phyloP scores from a whole-genome alignment of 2,329 filamentous ascomycete genomes.

The Colletotrichum cereale region DNA sequence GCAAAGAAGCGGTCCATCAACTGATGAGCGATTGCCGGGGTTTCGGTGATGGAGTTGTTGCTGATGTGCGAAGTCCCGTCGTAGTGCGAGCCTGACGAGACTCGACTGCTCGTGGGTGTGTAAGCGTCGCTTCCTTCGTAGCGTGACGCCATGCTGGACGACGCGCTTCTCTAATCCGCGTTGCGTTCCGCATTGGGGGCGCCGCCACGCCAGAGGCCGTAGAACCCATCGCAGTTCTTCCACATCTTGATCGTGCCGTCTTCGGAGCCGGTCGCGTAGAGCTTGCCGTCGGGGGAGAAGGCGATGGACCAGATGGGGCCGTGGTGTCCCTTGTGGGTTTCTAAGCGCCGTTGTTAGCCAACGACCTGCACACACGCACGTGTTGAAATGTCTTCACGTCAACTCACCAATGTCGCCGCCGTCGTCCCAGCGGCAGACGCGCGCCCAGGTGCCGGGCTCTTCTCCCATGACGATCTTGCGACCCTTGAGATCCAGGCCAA shows the following conservation, averaged over 20 bases:
- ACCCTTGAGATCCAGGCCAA: slow-evolving; percentile 85
- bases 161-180: slow-evolving; percentile 38
- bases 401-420: slow-evolving; percentile 79
- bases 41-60: slow-evolving; percentile 31
- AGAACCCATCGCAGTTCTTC: slow-evolving; percentile 77
- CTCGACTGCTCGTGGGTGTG: slow-evolving; percentile 33
- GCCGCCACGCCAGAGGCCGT: slow-evolving; percentile 73
- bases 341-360: slow-evolving; percentile 56
- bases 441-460: slow-evolving; percentile 95
- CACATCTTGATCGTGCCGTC: slow-evolving; percentile 97
- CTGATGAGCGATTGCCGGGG: slow-evolving; percentile 30
- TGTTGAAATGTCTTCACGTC: background rate
- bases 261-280: slow-evolving; percentile 96
- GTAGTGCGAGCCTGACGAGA: slow-evolving; percentile 28
- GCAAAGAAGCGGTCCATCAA: slow-evolving; percentile 30
- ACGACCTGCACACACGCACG: background rate
- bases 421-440: slow-evolving; percentile 89
- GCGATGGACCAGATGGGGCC: slow-evolving; percentile 96
- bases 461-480: slow-evolving; percentile 91
- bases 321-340: slow-evolving; percentile 96
- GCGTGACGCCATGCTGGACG: slow-evolving; percentile 34
- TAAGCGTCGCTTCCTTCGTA: slow-evolving; percentile 20
- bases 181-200: slow-evolving; percentile 33
- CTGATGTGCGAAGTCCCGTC: slow-evolving; percentile 29
- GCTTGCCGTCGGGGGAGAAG: slow-evolving; percentile 94